Conservation (phyloP, 148 eudicot genomes). For the Beta vulgaris region DNA sequence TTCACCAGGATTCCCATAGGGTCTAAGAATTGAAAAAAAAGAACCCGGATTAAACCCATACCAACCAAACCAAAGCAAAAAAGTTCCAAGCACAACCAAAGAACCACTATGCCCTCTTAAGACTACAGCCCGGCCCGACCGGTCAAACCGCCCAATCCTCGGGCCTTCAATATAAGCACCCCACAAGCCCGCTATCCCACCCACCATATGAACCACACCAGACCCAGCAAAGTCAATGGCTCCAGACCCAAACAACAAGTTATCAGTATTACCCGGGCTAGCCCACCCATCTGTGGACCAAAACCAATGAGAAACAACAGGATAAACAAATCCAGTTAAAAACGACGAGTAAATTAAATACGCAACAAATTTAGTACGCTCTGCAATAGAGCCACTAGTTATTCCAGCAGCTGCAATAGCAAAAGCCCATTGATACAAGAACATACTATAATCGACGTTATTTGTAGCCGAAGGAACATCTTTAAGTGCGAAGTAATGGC, state of each 20-base stretch:
- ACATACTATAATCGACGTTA: constrained; percentile 38
- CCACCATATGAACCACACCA: constrained; percentile 58
- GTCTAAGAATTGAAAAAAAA: constrained; percentile 38
- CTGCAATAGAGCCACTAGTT: constrained; percentile 53
- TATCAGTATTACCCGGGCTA: constrained; percentile 27
- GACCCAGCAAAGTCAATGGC: constrained; percentile 57
- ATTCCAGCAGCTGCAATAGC: constrained; percentile 58
- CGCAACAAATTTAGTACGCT: constrained; percentile 52
- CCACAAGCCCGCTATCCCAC: constrained; percentile 54
- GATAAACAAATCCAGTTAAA: constrained; percentile 50
- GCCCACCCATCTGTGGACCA: constrained; percentile 55
- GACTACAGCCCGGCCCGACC: constrained; percentile 34
- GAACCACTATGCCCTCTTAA: constrained; percentile 51
- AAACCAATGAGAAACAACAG: constrained; percentile 46
- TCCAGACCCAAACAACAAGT: constrained; percentile 40
- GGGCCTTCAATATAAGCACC: constrained; percentile 52
- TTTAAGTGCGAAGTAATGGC: constrained; percentile 34
- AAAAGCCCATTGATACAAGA: constrained; percentile 52
- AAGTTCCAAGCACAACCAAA: constrained; percentile 50
- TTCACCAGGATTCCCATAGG: constrained; percentile 33
- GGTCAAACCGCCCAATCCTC: constrained; percentile 40
- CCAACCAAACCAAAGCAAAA: constrained; percentile 59
- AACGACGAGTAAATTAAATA: constrained; percentile 48
- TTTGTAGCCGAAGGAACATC: constrained; percentile 9
- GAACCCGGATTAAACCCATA: constrained; percentile 68